phyloP scores from a whole-genome alignment of 176 grass and related monocot species.

The Alloteropsis semialata region DNA sequence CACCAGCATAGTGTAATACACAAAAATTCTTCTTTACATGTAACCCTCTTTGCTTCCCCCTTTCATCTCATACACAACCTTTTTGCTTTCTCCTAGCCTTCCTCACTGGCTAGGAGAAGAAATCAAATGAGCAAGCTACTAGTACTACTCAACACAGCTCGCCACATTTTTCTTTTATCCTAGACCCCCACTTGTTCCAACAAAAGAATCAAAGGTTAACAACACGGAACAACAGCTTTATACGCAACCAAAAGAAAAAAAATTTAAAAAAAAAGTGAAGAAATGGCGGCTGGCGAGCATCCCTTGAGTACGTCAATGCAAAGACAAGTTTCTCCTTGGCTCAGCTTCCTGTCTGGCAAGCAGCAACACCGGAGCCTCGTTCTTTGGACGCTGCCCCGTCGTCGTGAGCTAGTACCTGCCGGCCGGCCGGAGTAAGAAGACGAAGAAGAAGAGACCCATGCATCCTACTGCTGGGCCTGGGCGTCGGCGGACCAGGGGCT shows the following conservation, averaged over 20 bases:
- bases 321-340: neutral
- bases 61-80: constrained; percentile 1
- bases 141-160: neutral
- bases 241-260: constrained; percentile 42
- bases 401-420: neutral
- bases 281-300: neutral
- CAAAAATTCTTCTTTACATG: constrained; percentile 37
- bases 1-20: constrained; percentile 18
- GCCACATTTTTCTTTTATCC: neutral
- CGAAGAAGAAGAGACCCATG: too few relatives aligned
- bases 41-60: constrained; percentile 3
- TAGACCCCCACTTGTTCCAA: constrained; percentile 27
- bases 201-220: constrained; percentile 48
- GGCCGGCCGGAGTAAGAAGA: neutral
- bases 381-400: constrained; percentile 6
- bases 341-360: neutral
- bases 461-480: neutral
- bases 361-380: neutral
- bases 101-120: neutral
- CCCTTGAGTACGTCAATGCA: neutral
- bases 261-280: neutral
- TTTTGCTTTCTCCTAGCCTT: constrained; percentile 27
- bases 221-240: constrained; percentile 17
- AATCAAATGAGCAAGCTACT: neutral
- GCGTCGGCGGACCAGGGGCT: constrained; percentile 7